Conservation (phyloP, 148 eudicot species). For the Camellia sinensis region DNA sequence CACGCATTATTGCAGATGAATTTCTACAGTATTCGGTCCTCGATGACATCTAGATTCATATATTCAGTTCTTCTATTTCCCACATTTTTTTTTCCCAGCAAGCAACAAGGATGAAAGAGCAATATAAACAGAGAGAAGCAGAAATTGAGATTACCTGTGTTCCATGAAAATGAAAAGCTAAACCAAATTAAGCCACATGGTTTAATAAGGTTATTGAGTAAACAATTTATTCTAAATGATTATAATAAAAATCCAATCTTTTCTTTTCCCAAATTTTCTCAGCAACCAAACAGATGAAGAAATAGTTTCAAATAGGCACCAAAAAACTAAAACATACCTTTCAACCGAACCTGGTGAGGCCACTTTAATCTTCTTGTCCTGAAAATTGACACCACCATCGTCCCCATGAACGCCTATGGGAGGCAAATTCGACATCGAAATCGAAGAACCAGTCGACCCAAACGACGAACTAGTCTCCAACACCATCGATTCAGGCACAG, state of each 20-base stretch:
- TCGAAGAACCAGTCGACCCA: conserved; percentile 70
- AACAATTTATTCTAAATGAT: not conserved
- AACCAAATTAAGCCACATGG: not conserved
- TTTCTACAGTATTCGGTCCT: not conserved
- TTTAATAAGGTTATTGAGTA: not conserved
- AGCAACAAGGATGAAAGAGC: not conserved
- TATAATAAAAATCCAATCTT: not conserved
- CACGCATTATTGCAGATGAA: not conserved
- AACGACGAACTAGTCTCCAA: conserved; percentile 67
- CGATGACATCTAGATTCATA: not conserved
- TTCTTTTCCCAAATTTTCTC: not conserved
- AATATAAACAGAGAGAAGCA: not conserved
- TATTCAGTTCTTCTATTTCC: not conserved
- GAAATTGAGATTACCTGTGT: not conserved
- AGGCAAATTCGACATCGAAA: conserved; percentile 52
- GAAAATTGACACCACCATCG: conserved; percentile 37
- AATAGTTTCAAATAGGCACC: not conserved
- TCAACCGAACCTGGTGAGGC: conserved; percentile 51
- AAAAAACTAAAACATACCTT: conserved; percentile 41
- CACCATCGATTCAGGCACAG: conserved; percentile 48
- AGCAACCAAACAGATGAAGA: not conserved
- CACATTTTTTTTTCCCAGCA: not conserved
- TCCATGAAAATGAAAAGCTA: not conserved
- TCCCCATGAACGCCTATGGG: conserved; percentile 40
- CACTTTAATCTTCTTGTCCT: conserved; percentile 40